A percentile compares a stretch with the other conserved stretches of the same genome.
Conservation (phyloP, 768 basidiomycete genomes). For the Serendipita vermifera region DNA sequence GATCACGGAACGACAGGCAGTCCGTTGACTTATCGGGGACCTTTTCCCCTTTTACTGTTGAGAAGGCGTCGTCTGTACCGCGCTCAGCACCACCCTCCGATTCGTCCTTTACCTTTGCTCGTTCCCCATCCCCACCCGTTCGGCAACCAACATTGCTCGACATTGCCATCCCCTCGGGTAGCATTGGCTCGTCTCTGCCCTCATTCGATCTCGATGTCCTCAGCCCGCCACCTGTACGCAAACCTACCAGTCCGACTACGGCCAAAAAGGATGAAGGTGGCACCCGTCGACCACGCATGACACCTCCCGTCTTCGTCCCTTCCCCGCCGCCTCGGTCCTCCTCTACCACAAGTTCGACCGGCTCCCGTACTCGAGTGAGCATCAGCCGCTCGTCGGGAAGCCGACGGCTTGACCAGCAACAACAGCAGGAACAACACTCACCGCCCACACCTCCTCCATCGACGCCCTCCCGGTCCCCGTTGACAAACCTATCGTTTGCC, state of each 20-base stretch:
- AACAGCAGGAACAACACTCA: background rate
- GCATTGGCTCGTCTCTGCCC: background rate
- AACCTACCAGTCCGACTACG: too few relatives aligned
- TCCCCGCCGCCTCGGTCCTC: slow-evolving; percentile 2
- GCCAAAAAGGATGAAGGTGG: too few relatives aligned
- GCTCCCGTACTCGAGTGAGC: background rate
- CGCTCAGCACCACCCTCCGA: background rate
- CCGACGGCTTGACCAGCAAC: background rate
- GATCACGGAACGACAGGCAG: background rate
- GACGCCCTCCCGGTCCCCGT: background rate
- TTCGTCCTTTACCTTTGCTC: background rate
- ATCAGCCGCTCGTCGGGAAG: background rate
- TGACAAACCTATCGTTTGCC: slow-evolving; percentile 1
- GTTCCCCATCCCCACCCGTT: background rate
- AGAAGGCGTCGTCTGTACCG: background rate
- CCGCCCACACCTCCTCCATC: background rate
- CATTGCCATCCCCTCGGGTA: background rate
- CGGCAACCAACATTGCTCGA: background rate
- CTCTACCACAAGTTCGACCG: background rate
- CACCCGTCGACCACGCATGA: too few relatives aligned
- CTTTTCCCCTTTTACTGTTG: background rate
- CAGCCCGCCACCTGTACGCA: background rate
- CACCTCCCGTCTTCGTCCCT: too few relatives aligned
- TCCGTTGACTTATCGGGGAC: background rate
- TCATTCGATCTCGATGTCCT: background rate